Percentiles rank a stretch among this genome's conserved stretches.
These are phyloP conservation scores for Cyberlindnera nakhonratchasimensis DNA, from an alignment of 805 yeast species.

Conservation along the genomic window DNA sequence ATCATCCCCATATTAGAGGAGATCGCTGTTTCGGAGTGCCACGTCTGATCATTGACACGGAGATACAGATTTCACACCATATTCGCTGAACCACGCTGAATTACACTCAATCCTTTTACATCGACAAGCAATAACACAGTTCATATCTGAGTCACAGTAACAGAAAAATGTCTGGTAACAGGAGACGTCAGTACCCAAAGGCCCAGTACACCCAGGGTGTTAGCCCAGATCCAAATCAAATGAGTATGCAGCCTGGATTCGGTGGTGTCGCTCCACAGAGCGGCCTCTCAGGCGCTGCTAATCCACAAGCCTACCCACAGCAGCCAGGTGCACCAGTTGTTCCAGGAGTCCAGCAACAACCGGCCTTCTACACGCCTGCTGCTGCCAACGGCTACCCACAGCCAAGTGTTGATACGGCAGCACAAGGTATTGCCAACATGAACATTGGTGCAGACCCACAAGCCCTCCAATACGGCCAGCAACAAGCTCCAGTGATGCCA, in stretches of 20 bases:
- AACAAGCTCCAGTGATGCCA: conserved; percentile 10
- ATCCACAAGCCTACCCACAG: conserved; percentile 10
- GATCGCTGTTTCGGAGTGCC: neutral
- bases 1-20: neutral
- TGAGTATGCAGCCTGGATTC: conserved; percentile 5
- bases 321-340: conserved; percentile 23
- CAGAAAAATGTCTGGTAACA: conserved; percentile 24
- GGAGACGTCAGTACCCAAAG: conserved; percentile 33
- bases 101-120: neutral
- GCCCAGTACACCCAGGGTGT: conserved; percentile 23
- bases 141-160: too few species aligned
- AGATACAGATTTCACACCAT: neutral
- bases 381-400: conserved; percentile 24
- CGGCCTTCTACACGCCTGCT: conserved; percentile 15
- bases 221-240: conserved; percentile 3
- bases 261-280: conserved; percentile 14
- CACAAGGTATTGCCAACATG: conserved; percentile 20
- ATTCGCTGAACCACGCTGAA: neutral
- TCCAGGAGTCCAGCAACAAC: conserved; percentile 18
- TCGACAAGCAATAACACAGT: too few species aligned
- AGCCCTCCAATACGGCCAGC: conserved; percentile 2
- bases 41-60: conserved; percentile 1
- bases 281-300: conserved; percentile 18
- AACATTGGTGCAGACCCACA: conserved; percentile 17
- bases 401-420: conserved; percentile 23